phyloP scores from a whole-genome alignment of 2,329 filamentous ascomycete genomes.

The Sporothrix brasiliensis region DNA sequence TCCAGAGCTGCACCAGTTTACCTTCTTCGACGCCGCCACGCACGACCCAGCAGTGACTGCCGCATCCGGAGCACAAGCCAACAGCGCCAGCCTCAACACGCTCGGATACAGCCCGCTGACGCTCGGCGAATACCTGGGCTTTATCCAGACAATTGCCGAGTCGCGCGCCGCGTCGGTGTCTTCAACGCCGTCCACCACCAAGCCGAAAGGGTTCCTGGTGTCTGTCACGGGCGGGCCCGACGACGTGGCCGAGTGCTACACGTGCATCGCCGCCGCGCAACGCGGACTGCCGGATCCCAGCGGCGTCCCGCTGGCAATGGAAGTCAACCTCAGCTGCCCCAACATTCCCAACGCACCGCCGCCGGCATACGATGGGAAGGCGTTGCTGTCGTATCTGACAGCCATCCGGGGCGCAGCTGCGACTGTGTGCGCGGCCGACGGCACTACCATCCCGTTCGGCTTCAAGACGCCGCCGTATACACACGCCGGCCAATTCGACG shows the following conservation, averaged over 20 bases:
- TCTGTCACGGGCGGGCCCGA: constrained; percentile 68
- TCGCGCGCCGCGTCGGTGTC: constrained; percentile 15
- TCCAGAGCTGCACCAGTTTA: constrained; percentile 61
- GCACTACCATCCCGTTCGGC: constrained; percentile 52
- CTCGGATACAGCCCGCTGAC: constrained; percentile 72
- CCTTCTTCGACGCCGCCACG: constrained; percentile 59
- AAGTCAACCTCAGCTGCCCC: constrained; percentile 78
- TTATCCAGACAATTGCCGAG: constrained; percentile 54
- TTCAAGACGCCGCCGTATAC: constrained; percentile 80
- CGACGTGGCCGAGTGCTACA: constrained; percentile 62
- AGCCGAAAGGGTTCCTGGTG: constrained; percentile 64
- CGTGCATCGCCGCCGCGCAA: constrained; percentile 49
- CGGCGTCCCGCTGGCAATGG: constrained; percentile 63
- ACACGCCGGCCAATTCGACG: constrained; percentile 65
- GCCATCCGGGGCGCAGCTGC: constrained; percentile 43
- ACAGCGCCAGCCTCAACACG: constrained; percentile 64
- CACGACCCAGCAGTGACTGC: constrained; percentile 37
- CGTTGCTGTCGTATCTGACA: constrained; percentile 59
- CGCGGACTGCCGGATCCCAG: constrained; percentile 38
- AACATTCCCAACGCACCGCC: constrained; percentile 71
- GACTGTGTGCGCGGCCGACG: not conserved
- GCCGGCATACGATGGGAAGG: constrained; percentile 64
- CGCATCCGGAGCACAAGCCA: constrained; percentile 32
- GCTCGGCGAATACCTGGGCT: constrained; percentile 61
- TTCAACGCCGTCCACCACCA: constrained; percentile 16